Evolutionary conservation across 495 filamentous ascomycete genomes (phyloP), one percentile per base, ranked within the genome.

Genomic region (Corynascus novoguineensis): DNA sequence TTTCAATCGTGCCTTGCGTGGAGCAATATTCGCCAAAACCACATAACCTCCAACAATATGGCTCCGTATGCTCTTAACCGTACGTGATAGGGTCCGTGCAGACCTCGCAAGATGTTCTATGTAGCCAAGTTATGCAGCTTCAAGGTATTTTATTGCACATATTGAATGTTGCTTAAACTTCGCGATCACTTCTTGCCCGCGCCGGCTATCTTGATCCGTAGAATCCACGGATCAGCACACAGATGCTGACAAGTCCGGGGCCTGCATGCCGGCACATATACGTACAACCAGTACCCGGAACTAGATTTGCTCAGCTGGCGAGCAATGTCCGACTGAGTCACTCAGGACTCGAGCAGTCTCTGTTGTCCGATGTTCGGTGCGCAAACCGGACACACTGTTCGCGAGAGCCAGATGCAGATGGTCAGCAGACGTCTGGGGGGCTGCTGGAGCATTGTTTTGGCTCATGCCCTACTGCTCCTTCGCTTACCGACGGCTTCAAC

Each of bases 61-160:
- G n/a, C n/a, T n/a, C n/a, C 15, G 17, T 1, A 40, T 56, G 34
- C 12, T 10, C 40, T 10, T 41, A 41, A 14, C 53, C 32, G 17
- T 32, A n/a, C n/a, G 32, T 24, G 44, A 49, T 38, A 41, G 31
- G 53, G 53, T 19, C 53, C 44, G 44, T 56, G 53, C 44, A 49
- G 32, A 49, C 44, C 24, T 49, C 24, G 24, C 48, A 21, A 12
- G 24, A 19, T n/a, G 10, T 49, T 56, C 32, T 0, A 28, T 48
- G 8, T 37, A 55, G 10, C 41, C 14, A 55, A 21, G 17, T 44
- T 54, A 47, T 5, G 19, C 4, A 47, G 3, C 28, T 45, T 45
- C n/a, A 1, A 15, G 17, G 22, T 51, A 27, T 10, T 25, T 50
- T 12, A 10, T 24, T 51, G 49, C 12, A 38, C 19, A 35, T 15